phyloP scores from a whole-genome alignment of 2,329 filamentous ascomycete species.

The Chaetomium olivaceum region DNA sequence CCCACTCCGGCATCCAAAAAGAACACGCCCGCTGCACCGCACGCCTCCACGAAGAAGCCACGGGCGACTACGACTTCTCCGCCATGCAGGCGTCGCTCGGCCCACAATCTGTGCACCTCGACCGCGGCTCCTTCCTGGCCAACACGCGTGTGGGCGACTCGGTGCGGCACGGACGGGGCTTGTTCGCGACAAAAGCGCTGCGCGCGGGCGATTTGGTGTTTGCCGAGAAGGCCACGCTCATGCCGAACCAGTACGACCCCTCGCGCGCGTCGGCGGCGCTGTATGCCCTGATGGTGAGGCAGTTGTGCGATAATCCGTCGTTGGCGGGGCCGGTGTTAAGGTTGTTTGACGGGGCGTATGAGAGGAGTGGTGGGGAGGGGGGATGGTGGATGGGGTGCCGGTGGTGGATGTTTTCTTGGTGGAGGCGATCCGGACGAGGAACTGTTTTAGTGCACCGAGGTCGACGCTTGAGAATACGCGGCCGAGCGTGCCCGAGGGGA shows the following conservation, averaged over 20 bases:
- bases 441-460: slow-evolving; percentile 42
- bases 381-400: slow-evolving; percentile 39
- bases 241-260: slow-evolving; percentile 46
- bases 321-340: slow-evolving; percentile 37
- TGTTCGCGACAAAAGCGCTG: slow-evolving; percentile 45
- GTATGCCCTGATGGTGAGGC: slow-evolving; percentile 44
- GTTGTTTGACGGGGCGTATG: slow-evolving; percentile 39
- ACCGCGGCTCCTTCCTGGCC: slow-evolving; percentile 40
- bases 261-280: slow-evolving; percentile 45
- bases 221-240: slow-evolving; percentile 45
- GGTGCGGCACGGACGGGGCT: slow-evolving; percentile 42
- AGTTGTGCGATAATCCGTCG: slow-evolving; percentile 44
- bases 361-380: slow-evolving; percentile 37
- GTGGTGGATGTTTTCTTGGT: slow-evolving; percentile 44
- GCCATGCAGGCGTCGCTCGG: slow-evolving; percentile 32
- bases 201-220: slow-evolving; percentile 45
- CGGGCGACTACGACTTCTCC: slow-evolving; percentile 36
- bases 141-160: slow-evolving; percentile 40
- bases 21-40: slow-evolving; percentile 33
- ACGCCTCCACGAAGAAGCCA: slow-evolving; percentile 35
- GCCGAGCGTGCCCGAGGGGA: slow-evolving; percentile 23
- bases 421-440: slow-evolving; percentile 45
- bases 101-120: slow-evolving; percentile 33
- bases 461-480: slow-evolving; percentile 37
- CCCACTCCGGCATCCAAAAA: slow-evolving; percentile 27